Evolutionary conservation across 1,284 basidiomycete genomes (phyloP).

Genomic region (Phylloporus sp.): DNA sequence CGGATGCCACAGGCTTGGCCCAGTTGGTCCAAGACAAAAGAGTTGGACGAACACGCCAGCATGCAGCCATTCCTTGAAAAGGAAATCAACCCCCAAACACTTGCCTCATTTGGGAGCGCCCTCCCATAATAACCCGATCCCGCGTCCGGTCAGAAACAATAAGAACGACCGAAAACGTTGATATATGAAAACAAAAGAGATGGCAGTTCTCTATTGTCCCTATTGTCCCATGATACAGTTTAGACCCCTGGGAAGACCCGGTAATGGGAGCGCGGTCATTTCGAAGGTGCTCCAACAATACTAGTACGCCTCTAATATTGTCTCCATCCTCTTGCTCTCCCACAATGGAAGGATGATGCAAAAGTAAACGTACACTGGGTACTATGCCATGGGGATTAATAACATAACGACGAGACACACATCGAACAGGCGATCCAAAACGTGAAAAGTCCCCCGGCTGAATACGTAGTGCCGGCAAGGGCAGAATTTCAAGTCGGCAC

Average conservation of each 20-base stretch:
- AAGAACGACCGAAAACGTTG: constrained; percentile 21
- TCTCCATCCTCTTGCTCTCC: constrained; percentile 42
- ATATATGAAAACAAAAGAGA: constrained; percentile 19
- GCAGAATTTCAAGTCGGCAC: too few species aligned
- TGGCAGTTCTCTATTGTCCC: constrained; percentile 27
- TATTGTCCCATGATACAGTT: constrained; percentile 27
- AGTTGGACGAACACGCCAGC: constrained; percentile 2
- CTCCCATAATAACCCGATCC: constrained; percentile 1
- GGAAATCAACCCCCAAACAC: constrained; percentile 11
- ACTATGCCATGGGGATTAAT: constrained; percentile 28
- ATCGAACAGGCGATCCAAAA: too few species aligned
- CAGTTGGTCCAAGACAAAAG: constrained; percentile 35
- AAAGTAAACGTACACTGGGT: too few species aligned
- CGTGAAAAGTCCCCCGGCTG: too few species aligned
- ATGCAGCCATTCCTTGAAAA: not conserved
- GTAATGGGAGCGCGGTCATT: constrained; percentile 7
- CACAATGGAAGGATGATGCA: constrained; percentile 51
- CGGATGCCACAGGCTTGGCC: constrained; percentile 8
- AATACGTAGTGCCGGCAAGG: too few species aligned
- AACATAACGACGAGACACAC: constrained; percentile 27
- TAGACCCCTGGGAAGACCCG: constrained; percentile 4
- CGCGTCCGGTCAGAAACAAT: constrained; percentile 25
- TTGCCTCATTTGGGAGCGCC: constrained; percentile 8
- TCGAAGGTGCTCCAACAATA: not conserved
- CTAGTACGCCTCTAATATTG: constrained; percentile 27